A percentile compares a stretch with the other conserved stretches of the same genome.
Conservation (phyloP, 202 grass and related monocot species). For the Bolboschoenoplectus hybrid region DNA sequence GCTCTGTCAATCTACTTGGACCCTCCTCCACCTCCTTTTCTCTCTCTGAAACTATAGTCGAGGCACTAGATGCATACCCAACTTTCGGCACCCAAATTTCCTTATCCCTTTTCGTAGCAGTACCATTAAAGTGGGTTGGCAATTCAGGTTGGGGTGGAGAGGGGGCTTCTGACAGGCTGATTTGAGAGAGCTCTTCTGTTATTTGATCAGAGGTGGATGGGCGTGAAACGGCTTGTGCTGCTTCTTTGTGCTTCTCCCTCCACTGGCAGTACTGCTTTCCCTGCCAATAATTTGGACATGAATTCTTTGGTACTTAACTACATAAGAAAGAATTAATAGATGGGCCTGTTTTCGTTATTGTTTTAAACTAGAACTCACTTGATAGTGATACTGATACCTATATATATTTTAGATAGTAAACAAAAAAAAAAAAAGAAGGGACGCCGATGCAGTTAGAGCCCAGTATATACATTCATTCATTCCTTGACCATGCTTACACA, state of each 20-base stretch:
- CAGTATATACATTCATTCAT: not conserved
- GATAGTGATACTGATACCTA: no score
- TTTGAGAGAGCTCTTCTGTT: constrained; percentile 26
- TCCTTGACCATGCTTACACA: not conserved
- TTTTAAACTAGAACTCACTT: not conserved
- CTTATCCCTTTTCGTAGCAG: not conserved
- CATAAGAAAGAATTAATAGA: not conserved
- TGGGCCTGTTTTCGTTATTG: not conserved
- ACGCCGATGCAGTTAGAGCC: not conserved
- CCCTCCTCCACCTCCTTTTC: constrained; percentile 6
- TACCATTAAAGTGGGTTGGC: not conserved
- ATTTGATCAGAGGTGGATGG: not conserved
- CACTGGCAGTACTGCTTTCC: constrained; percentile 48
- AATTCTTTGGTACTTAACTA: not conserved
- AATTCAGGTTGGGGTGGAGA: not conserved
- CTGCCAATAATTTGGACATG: constrained; percentile 14
- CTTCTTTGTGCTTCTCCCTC: constrained; percentile 49
- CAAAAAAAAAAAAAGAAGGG: not conserved
- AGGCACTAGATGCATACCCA: constrained; percentile 39
- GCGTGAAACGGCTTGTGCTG: not conserved
- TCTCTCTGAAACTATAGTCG: constrained; percentile 17
- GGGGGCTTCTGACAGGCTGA: constrained; percentile 46
- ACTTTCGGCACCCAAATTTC: constrained; percentile 58
- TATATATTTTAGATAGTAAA: not conserved
- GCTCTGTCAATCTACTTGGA: constrained; percentile 41